Evolutionary conservation across 768 basidiomycete species (phyloP).

Genomic region (Leccinum longicurvipes): DNA sequence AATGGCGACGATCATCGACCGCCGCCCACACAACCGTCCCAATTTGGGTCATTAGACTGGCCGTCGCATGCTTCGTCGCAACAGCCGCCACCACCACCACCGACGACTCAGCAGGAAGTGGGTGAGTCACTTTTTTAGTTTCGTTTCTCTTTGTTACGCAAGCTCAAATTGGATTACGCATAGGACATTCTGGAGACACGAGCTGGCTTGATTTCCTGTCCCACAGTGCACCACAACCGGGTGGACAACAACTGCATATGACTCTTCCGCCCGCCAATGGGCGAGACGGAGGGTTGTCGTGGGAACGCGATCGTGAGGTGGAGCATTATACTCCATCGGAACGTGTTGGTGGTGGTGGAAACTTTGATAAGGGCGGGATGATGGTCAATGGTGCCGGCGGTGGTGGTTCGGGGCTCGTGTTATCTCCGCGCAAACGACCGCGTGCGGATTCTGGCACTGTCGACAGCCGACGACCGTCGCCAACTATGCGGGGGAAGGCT

Average conservation of each 20-base stretch:
- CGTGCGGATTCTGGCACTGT: slow-evolving; percentile 20
- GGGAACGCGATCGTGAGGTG: slow-evolving; percentile 30
- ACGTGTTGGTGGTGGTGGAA: slow-evolving; percentile 18
- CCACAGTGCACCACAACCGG: slow-evolving; percentile 23
- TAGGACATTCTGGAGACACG: slow-evolving; percentile 30
- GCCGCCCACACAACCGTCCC: slow-evolving; percentile 21
- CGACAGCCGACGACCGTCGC: slow-evolving; percentile 23
- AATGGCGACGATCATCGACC: slow-evolving; percentile 27
- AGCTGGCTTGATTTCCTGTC: slow-evolving; percentile 34
- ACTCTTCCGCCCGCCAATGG: slow-evolving; percentile 26
- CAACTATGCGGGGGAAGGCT: slow-evolving; percentile 11
- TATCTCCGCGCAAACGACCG: slow-evolving; percentile 29
- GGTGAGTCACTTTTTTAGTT: slow-evolving; percentile 8
- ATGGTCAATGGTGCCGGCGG: background rate
- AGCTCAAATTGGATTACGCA: background rate
- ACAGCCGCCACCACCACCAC: slow-evolving; percentile 15
- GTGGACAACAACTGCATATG: slow-evolving; percentile 28
- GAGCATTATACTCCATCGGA: slow-evolving; percentile 31
- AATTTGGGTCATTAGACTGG: slow-evolving; percentile 31
- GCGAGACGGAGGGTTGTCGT: slow-evolving; percentile 25
- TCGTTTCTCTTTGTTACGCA: background rate
- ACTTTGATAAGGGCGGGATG: background rate
- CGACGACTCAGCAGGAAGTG: slow-evolving; percentile 23
- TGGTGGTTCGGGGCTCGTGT: slow-evolving; percentile 15
- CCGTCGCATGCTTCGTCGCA: slow-evolving; percentile 30